Evolutionary conservation across 257 asterid genomes (phyloP), one percentile per base, ranked within the genome.

Genomic region (Nicotiana paniculata): DNA sequence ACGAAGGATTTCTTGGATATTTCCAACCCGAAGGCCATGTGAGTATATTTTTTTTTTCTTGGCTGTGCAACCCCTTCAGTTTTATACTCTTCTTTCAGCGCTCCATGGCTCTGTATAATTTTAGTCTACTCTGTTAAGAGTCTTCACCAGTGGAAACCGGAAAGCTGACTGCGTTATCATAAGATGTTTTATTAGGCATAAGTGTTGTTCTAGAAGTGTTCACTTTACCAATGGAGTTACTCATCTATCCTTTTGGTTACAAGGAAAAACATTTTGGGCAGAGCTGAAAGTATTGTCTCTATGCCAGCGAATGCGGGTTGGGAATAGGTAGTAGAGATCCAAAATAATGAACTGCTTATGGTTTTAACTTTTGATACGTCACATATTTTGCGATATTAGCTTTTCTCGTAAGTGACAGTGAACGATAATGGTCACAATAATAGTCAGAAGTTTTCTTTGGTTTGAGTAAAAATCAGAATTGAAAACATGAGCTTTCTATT

Each of bases 1-100:
- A 94, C 99, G 2, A 91, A 87, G 89, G 98, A 95, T 85, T 95
- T 95, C 92, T 88, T 95, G 91, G 99, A 95, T 85, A 95, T 95
- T 81, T 95, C 99, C 86, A 95, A 95, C 86, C 98, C 98, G 1
- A 95, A 95, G 87, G 99, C 99, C 79, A 95, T 95, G 99, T 93
- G 79, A 95, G 98, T 93, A 53, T 4, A 55, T 16, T 55, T 55
- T 24, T 10, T 55, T 17, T 55, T 55, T 16, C 51, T 53, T 55
- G 9, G 62, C 24, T 55, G 17, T 55, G 62, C 62, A 55, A 55
- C 21, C 8, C 17, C 17, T 55, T 15, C 24, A 17, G 62, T 55
- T 55, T 17, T 55, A 16, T 55, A 55, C 21, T 55, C n/a, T 17
- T 16, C 61, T 55, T 4, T 17, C n/a, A 17, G 62, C 16, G 21